Percentiles rank a stretch among this genome's conserved stretches.
phyloP scores from a whole-genome alignment of 2,329 filamentous ascomycete species.

The Nothophaeocryptopus gaeumannii region DNA sequence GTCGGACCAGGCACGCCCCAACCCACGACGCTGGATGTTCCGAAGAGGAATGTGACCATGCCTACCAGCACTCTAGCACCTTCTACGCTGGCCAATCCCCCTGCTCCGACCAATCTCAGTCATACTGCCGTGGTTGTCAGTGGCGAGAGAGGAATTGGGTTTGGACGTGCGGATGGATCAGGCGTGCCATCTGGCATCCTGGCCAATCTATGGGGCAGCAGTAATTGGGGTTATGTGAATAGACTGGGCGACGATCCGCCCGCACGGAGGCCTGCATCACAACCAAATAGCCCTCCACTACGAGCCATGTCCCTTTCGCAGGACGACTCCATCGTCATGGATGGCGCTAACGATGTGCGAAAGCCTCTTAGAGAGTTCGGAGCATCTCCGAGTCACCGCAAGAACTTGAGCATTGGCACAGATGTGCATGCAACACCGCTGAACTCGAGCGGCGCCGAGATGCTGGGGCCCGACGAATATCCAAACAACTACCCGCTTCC shows the following conservation, averaged over 20 bases:
- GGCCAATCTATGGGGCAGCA: slow-evolving; percentile 91
- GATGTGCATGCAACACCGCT: slow-evolving; percentile 12
- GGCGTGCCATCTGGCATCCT: slow-evolving; percentile 81
- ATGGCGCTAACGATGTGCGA: slow-evolving; percentile 23
- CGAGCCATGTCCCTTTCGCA: slow-evolving; percentile 22
- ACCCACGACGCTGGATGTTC: slow-evolving; percentile 28
- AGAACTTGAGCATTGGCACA: slow-evolving; percentile 30
- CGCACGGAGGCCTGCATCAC: slow-evolving; percentile 21
- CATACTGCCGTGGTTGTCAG: slow-evolving; percentile 78
- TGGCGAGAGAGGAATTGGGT: slow-evolving; percentile 67
- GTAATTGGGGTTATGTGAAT: slow-evolving; percentile 72
- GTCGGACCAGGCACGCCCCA: slow-evolving; percentile 50
- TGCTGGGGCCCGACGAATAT: slow-evolving; percentile 52
- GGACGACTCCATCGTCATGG: slow-evolving; percentile 34
- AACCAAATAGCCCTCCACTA: slow-evolving; percentile 14
- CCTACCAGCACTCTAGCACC: slow-evolving; percentile 69
- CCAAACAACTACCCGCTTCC: slow-evolving; percentile 76
- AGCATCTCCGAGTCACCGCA: slow-evolving; percentile 26
- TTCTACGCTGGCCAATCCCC: slow-evolving; percentile 76
- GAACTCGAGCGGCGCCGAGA: slow-evolving; percentile 14
- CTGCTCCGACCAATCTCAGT: slow-evolving; percentile 80
- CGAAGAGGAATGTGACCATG: slow-evolving; percentile 39
- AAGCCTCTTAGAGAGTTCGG: slow-evolving; percentile 9
- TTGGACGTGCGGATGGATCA: slow-evolving; percentile 58
- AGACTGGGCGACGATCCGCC: slow-evolving; percentile 55